phyloP scores from a whole-genome alignment of 352 stramenopile genomes.

The Pythium apleroticum region DNA sequence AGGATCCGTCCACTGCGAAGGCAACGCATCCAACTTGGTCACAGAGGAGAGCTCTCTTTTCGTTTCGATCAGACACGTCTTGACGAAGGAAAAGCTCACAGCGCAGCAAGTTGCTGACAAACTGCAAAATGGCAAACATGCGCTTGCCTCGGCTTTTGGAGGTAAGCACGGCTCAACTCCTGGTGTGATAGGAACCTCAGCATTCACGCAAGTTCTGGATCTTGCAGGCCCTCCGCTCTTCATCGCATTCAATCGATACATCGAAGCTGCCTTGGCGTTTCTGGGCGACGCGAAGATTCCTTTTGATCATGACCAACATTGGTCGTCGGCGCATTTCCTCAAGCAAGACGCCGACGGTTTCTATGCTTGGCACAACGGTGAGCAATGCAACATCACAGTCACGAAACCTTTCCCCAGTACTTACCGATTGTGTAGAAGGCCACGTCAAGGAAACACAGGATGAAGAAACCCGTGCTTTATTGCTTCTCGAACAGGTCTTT shows the following conservation, averaged over 20 bases:
- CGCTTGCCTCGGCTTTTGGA: not conserved
- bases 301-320: not conserved
- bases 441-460: not conserved
- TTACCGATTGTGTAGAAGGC: not conserved
- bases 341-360: not conserved
- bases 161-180: not conserved
- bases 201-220: not conserved
- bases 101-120: not conserved
- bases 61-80: not conserved
- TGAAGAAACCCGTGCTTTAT: not conserved
- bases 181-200: not conserved
- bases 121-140: not conserved
- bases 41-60: conserved; percentile 13
- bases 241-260: conserved; percentile 7
- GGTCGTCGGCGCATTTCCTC: conserved; percentile 2
- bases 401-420: too few species aligned
- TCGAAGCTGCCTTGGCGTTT: conserved; percentile 10
- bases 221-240: conserved; percentile 3
- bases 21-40: not conserved
- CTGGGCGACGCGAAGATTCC: not conserved
- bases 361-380: not conserved
- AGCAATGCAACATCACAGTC: not conserved
- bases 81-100: not conserved
- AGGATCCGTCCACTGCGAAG: conserved; percentile 1
- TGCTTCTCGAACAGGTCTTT: conserved; percentile 21